Evolutionary conservation across 2,329 filamentous ascomycete species (phyloP).

Genomic region (Cordyceps fumosorosea): DNA sequence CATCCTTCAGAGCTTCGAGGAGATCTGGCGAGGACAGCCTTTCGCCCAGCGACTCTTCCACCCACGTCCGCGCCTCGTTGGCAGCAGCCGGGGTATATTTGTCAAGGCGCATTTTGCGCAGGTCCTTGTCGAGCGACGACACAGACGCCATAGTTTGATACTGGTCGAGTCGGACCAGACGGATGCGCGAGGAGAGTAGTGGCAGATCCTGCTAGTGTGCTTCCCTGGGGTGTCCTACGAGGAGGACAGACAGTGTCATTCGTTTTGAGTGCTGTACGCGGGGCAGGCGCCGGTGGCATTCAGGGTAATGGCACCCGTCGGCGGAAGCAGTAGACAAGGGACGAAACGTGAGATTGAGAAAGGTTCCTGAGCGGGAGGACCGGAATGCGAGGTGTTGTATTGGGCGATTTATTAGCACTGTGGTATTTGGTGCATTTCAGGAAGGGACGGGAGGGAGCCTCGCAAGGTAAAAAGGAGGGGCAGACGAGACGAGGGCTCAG

Average conservation of each 20-base stretch:
- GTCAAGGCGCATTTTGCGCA: slow-evolving; percentile 86
- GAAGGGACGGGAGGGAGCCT: neutral
- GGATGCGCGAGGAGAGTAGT: neutral
- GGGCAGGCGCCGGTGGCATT: neutral
- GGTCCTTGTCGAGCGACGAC: slow-evolving; percentile 85
- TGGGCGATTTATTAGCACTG: slow-evolving; percentile 5
- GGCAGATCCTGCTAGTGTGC: neutral
- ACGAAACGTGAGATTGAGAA: neutral
- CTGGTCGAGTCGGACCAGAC: neutral
- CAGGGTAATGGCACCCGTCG: neutral
- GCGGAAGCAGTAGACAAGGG: neutral
- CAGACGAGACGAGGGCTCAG: neutral
- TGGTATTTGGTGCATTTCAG: slow-evolving; percentile 16
- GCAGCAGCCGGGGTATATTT: slow-evolving; percentile 90
- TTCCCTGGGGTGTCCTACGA: neutral
- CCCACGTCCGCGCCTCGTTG: slow-evolving; percentile 78
- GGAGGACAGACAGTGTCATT: neutral
- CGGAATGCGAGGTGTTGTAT: slow-evolving; percentile 14
- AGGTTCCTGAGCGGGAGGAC: neutral
- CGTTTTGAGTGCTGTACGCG: neutral
- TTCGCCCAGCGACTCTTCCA: slow-evolving; percentile 73
- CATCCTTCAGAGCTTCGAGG: slow-evolving; percentile 81
- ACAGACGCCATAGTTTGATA: slow-evolving; percentile 73
- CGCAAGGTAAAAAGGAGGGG: slow-evolving; percentile 6
- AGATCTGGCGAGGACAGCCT: slow-evolving; percentile 67